Conservation (phyloP, 73 alveolate species). For the Stentor coeruleus region DNA sequence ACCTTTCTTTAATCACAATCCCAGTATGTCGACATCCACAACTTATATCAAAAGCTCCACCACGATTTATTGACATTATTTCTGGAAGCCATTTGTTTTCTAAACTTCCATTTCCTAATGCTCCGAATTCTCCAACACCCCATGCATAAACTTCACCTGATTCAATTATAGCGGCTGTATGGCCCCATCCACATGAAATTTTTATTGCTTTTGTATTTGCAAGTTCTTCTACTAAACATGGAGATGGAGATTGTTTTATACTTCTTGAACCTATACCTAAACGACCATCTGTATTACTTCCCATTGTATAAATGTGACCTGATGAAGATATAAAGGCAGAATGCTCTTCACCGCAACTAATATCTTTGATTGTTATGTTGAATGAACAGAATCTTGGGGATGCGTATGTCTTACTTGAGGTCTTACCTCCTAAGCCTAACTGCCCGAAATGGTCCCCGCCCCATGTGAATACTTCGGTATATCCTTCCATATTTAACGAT, state of each 20-base stretch:
- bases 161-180: slow-evolving; percentile 69
- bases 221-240: slow-evolving; percentile 45
- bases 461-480: slow-evolving; percentile 27
- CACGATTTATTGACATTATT: background rate
- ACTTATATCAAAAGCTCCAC: slow-evolving; percentile 1
- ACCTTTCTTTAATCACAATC: slow-evolving; percentile 31
- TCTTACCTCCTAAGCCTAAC: slow-evolving; percentile 38
- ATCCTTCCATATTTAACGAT: slow-evolving; percentile 27
- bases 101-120: slow-evolving; percentile 43
- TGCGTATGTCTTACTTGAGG: slow-evolving; percentile 32
- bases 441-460: slow-evolving; percentile 34
- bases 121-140: slow-evolving; percentile 77
- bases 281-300: slow-evolving; percentile 37
- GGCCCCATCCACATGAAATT: slow-evolving; percentile 86
- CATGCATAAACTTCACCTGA: slow-evolving; percentile 83
- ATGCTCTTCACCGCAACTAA: slow-evolving; percentile 66
- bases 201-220: slow-evolving; percentile 24
- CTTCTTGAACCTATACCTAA: slow-evolving; percentile 28
- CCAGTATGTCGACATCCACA: slow-evolving; percentile 58
- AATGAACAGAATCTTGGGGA: slow-evolving; percentile 52
- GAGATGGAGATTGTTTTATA: slow-evolving; percentile 30
- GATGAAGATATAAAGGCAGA: slow-evolving; percentile 44
- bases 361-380: slow-evolving; percentile 38
- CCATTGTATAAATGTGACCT: slow-evolving; percentile 37
- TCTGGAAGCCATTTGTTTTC: slow-evolving; percentile 11